These are phyloP conservation scores for Uronychia binucleata DNA, from an alignment of 73 alveolate genomes.

Conservation along the genomic window DNA sequence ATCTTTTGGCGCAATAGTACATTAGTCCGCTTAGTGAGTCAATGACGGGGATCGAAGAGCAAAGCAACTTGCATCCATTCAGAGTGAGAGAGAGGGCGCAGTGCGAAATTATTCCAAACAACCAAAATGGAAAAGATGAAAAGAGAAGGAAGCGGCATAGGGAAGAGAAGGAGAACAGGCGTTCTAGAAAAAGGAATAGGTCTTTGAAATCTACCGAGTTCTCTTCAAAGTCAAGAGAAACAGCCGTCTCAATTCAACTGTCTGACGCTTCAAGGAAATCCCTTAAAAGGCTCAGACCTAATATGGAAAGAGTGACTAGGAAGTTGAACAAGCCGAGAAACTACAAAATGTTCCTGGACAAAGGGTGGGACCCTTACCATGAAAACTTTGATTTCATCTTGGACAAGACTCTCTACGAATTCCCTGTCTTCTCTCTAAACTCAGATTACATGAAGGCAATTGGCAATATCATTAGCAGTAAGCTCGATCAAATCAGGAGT, in stretches of 20 bases:
- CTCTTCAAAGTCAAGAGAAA: neutral
- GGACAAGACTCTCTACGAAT: constrained; percentile 31
- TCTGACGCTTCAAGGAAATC: neutral
- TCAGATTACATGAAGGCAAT: constrained; percentile 20
- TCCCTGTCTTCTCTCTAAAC: constrained; percentile 37
- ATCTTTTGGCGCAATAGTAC: neutral
- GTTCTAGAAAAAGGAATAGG: neutral
- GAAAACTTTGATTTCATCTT: constrained; percentile 1
- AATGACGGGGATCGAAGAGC: neutral
- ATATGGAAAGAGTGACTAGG: neutral
- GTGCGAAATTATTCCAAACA: neutral
- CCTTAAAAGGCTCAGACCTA: neutral
- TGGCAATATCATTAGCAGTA: neutral
- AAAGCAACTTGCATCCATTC: neutral
- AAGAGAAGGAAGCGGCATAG: neutral
- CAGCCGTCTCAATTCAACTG: neutral
- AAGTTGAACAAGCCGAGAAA: neutral
- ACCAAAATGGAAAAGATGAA: neutral
- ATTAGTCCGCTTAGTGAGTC: neutral
- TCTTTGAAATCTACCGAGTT: neutral
- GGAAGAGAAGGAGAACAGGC: neutral
- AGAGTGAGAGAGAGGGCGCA: neutral
- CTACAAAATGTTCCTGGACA: constrained; percentile 6
- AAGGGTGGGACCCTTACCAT: constrained; percentile 6
- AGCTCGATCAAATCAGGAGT: constrained; percentile 7